phyloP scores from a whole-genome alignment of 2,329 filamentous ascomycete species.

The Shiraia bambusicola region DNA sequence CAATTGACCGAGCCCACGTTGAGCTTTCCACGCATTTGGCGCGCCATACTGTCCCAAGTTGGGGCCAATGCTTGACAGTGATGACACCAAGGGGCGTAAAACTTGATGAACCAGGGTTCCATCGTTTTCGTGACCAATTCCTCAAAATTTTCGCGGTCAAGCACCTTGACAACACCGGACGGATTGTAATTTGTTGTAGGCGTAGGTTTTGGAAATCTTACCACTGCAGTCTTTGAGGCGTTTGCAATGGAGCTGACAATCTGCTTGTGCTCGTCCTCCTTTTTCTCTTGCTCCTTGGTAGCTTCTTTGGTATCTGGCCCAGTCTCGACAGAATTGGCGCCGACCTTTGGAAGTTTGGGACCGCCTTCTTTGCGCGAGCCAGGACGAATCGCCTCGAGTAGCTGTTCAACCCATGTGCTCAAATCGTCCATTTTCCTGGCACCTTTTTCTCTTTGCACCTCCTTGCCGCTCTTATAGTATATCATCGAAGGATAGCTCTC shows the following conservation, averaged over 20 bases:
- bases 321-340: conserved; percentile 56
- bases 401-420: conserved; percentile 71
- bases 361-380: conserved; percentile 72
- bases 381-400: conserved; percentile 75
- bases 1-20: conserved; percentile 98
- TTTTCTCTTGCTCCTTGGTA: conserved; percentile 37
- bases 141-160: conserved; percentile 86
- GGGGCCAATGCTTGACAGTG: conserved; percentile 93
- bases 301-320: conserved; percentile 41
- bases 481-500: conserved; percentile 73
- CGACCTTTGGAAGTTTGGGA: conserved; percentile 69
- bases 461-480: conserved; percentile 76
- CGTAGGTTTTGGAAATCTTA: conserved; percentile 23
- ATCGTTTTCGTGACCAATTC: conserved; percentile 79
- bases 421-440: conserved; percentile 67
- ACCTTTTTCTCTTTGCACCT: conserved; percentile 64
- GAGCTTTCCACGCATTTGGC: conserved; percentile 84
- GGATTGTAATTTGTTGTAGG: conserved; percentile 60
- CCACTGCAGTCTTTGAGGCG: conserved; percentile 32
- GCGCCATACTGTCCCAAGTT: conserved; percentile 84
- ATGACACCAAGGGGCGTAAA: conserved; percentile 95
- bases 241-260: conserved; percentile 13
- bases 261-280: conserved; percentile 17
- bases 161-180: conserved; percentile 69
- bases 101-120: conserved; percentile 98